These are phyloP conservation scores for Calonectria fujianensis DNA, from an alignment of 2,329 filamentous ascomycete species.

Conservation along the genomic window DNA sequence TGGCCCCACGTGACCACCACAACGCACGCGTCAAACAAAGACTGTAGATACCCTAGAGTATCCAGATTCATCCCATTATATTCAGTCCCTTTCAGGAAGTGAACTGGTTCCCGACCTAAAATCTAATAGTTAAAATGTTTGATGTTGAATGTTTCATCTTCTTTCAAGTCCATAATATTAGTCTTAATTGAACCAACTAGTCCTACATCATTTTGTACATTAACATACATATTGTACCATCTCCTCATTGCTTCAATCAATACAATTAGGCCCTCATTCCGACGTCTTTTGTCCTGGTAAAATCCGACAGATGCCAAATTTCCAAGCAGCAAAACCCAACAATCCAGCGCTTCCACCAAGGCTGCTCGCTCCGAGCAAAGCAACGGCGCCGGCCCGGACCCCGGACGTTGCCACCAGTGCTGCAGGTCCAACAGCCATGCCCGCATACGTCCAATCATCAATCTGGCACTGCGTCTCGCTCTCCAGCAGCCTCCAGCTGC, in stretches of 20 bases:
- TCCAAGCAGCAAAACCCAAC: constrained; percentile 19
- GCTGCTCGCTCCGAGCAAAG: constrained; percentile 2
- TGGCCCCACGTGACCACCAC: neutral
- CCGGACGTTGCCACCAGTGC: constrained; percentile 1
- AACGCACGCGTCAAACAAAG: neutral
- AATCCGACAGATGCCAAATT: constrained; percentile 8
- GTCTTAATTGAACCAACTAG: neutral
- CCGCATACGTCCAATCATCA: constrained; percentile 26
- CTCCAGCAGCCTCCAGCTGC: constrained; percentile 21
- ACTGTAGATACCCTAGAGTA: neutral
- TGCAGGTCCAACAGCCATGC: constrained; percentile 15
- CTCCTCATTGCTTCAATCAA: too few relatives aligned
- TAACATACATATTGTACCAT: neutral
- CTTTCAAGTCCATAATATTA: neutral
- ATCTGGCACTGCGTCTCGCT: constrained; percentile 16
- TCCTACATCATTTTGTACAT: neutral
- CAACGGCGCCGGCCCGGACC: neutral
- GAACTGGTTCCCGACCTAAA: neutral
- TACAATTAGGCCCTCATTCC: neutral
- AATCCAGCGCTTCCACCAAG: constrained; percentile 13
- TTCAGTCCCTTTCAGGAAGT: neutral
- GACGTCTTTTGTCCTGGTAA: neutral
- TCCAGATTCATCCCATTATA: neutral
- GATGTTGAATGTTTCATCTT: neutral
- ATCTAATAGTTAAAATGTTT: neutral